These are phyloP conservation scores for Boletus fagicola DNA, from an alignment of 768 basidiomycete genomes.

Conservation along the genomic window DNA sequence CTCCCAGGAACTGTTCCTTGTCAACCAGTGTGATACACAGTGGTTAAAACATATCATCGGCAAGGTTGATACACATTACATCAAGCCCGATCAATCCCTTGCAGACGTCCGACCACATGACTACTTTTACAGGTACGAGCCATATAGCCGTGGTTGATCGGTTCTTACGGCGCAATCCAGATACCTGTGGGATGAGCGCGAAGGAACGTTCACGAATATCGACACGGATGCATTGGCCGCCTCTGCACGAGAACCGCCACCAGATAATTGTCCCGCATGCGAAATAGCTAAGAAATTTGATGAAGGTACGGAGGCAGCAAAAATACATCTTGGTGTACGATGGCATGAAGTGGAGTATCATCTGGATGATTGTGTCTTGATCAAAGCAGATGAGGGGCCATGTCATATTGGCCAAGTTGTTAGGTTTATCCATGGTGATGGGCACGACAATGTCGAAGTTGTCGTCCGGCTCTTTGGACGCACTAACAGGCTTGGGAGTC, in stretches of 20 bases:
- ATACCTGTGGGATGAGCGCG: conserved; percentile 46
- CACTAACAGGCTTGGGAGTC: conserved; percentile 35
- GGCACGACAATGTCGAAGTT: conserved; percentile 25
- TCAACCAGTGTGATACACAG: conserved; percentile 49
- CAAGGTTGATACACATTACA: conserved; percentile 46
- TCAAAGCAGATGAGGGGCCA: conserved; percentile 46
- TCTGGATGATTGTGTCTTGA: conserved; percentile 56
- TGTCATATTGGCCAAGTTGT: conserved; percentile 57
- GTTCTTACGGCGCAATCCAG: conserved; percentile 32
- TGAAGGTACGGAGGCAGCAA: conserved; percentile 29
- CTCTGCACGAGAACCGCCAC: conserved; percentile 27
- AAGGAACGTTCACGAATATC: conserved; percentile 48
- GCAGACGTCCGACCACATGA: conserved; percentile 35
- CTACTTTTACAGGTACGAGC: conserved; percentile 57
- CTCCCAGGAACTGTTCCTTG: conserved; percentile 64
- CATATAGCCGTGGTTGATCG: neutral
- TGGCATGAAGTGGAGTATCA: conserved; percentile 56
- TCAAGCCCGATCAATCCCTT: conserved; percentile 22
- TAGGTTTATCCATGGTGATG: conserved; percentile 27
- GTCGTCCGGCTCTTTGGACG: conserved; percentile 50
- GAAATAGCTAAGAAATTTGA: conserved; percentile 32
- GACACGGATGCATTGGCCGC: conserved; percentile 24
- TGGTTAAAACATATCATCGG: conserved; percentile 42
- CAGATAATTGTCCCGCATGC: conserved; percentile 57
- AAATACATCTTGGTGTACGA: conserved; percentile 42